Base-by-base conservation (phyloP, 1,139 yeast genomes). In the Chernovozyma aurita region DNA sequence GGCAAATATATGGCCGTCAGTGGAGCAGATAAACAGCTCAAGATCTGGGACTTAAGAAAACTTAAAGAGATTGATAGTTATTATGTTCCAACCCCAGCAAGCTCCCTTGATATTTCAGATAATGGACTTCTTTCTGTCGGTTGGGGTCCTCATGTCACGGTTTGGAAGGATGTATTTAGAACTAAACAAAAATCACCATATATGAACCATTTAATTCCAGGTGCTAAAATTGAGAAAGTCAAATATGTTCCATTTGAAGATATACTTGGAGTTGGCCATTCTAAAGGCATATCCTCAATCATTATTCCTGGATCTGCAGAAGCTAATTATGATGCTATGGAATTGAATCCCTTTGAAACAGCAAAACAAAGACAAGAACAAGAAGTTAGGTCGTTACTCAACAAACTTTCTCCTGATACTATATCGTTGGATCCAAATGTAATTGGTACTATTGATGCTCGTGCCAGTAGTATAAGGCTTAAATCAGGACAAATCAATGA, bases 291-390 rank as follows among this genome's bases (percentile, higher is more conserved):
- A 37, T 77, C 83, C 18, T 83, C 94, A 17, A 52, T 94, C 39
- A 84, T 94, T 46, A 75, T 92, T 39, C 98, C 99, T 27, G 99
- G 99, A 28, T 70, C 97, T 34, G 99, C 98, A 68, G 98, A 94
- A 64, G 97, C 98, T 42, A 94, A 94, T 63, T 90, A 77, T 57
- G 99, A 94, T 67, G 90, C 98, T 2, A 65, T 88, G 53, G 98
- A 94, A 61, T 63, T 82, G 51, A 94, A 94, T 61, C 98, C 98
- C 43, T 94, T 74, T 64, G 95, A 87, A 62, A 77, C 94, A 17
- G 81, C 88, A 33, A 84, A 86, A 57, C 97, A 90, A 62, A 82
- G 98, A 69, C 95, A 92, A 61, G 95, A 92, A 65, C 75, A 77
- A 39, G 98, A 94, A 68, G 95, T 94, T 31, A 78, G 94, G 55